Base-by-base conservation (phyloP, 2,329 filamentous ascomycete genomes). In the Aspergillus phoenicis region DNA sequence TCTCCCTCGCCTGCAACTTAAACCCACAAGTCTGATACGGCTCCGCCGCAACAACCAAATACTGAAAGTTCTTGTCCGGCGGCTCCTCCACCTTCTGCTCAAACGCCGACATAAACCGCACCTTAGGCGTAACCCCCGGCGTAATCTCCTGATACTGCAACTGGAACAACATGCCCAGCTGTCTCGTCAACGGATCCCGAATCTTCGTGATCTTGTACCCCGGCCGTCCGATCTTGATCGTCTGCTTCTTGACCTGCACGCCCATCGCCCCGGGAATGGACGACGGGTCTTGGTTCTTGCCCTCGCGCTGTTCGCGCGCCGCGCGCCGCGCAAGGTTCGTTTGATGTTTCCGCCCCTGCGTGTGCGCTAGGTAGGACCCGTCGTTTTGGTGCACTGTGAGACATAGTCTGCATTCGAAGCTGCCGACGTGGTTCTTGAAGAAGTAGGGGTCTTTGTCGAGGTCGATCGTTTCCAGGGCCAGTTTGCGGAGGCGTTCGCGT, bases 371-470 rank as follows among this genome's bases (percentile, higher is more conserved):
- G 80, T 99, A 99, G 52, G 93, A 97, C 65, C 95, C 95, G 81
- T 99, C 95, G 77, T 99, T 99, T 74, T 99, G 95, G 84, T 99
- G 95, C 4, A 98, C 94, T 0, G 95, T 99, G 26, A 99, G 83
- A 74, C 95, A 99, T 43, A 99, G 89, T 30, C 95, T 91, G 78
- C 95, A 99, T 80, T 99, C 95, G 80, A 97, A 99, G 73, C 90
- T 95, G 73, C 95, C 95, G 71, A 98, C 91, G 79, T 99, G 94
- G 83, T 99, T 99, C 79, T 96, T 96, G 89, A 99, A 99, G 84
- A 98, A 97, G 86, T 98, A 99, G 0, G 95, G 95, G 81, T 99
- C 95, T 81, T 97, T 98, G 81, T 98, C 95, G 65, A 98, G 91
- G 82, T 98, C 94, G 84, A 99, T 99, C 59, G 93, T 96, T 81